Percentiles rank a stretch among this genome's conserved stretches.
Evolutionary conservation across 225 moss, liverwort and hornwort species (phyloP).

Genomic region (Physcomitrellopsis africana): DNA sequence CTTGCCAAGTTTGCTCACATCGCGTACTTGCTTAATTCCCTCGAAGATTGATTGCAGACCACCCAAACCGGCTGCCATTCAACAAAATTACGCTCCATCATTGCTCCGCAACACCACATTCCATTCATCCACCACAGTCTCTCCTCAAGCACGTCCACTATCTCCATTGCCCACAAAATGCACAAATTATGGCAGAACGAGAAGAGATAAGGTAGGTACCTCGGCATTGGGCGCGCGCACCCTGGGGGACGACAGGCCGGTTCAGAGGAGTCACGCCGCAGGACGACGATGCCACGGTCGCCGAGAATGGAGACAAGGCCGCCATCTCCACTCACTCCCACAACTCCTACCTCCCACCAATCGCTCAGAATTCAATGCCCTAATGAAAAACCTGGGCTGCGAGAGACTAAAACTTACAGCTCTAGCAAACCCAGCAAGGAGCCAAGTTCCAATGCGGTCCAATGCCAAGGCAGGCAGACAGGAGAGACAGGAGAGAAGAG

Average conservation of each 20-base stretch:
- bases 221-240: slow-evolving; percentile 54
- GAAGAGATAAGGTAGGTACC: slow-evolving; percentile 18
- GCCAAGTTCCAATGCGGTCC: background rate
- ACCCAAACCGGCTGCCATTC: slow-evolving; percentile 37
- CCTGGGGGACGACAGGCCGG: slow-evolving; percentile 38
- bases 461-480: no score
- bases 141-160: background rate
- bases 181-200: background rate
- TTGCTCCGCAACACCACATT: background rate
- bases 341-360: background rate
- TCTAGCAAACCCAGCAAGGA: background rate
- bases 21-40: slow-evolving; percentile 36
- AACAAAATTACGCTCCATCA: slow-evolving; percentile 20
- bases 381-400: background rate
- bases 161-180: slow-evolving; percentile 8
- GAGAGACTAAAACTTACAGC: background rate
- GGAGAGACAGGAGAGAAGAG: no score
- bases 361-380: background rate
- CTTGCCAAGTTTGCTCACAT: slow-evolving; percentile 39
- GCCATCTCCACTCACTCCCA: slow-evolving; percentile 35
- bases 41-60: slow-evolving; percentile 36
- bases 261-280: slow-evolving; percentile 25
- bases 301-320: slow-evolving; percentile 38
- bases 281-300: slow-evolving; percentile 27
- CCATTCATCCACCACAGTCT: background rate